These are phyloP conservation scores for Brassica napus DNA, from an alignment of 345 rosid species.

Conservation along the genomic window Da-Ae NC_063441.1:17159001-17159500, in stretches of 20 bases:
- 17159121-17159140: neutral
- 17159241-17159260: slow-evolving; percentile 90
- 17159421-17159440: slow-evolving; percentile 8
- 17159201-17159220: slow-evolving; percentile 41
- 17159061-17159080: slow-evolving; percentile 3
- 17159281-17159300: slow-evolving; percentile 91
- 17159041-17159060: neutral
- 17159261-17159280: slow-evolving; percentile 68
- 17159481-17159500: slow-evolving; percentile 93
- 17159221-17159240: slow-evolving; percentile 98
- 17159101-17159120: neutral
- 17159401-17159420: too few species aligned
- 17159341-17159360: neutral
- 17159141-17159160: neutral
- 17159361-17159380: slow-evolving; percentile 1
- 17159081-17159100: neutral
- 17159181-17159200: neutral
- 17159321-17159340: neutral
- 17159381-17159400: neutral
- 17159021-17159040: neutral
- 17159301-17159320: slow-evolving; percentile 48
- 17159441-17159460: neutral
- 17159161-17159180: neutral
- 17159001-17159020: neutral
- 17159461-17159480: slow-evolving; percentile 27